phyloP scores from a whole-genome alignment of 768 basidiomycete genomes.

The Boletus fagicola region DNA sequence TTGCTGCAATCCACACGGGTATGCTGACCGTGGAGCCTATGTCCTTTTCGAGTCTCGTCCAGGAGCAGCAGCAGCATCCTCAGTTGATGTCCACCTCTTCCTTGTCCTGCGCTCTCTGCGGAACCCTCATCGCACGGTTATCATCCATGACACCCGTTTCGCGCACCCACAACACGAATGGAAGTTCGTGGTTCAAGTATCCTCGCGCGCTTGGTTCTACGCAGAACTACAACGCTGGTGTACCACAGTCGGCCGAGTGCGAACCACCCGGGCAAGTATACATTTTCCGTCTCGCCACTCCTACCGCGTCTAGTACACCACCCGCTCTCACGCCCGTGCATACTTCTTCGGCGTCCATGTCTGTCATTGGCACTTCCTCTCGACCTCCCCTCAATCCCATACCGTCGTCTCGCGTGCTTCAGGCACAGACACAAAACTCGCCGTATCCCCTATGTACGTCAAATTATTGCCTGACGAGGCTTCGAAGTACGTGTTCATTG shows the following conservation, averaged over 20 bases:
- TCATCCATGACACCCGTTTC: conserved; percentile 29
- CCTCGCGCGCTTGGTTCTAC: conserved; percentile 38
- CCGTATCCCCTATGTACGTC: conserved; percentile 72
- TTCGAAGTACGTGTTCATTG: conserved; percentile 84
- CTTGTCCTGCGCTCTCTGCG: conserved; percentile 80
- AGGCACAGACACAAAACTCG: conserved; percentile 23
- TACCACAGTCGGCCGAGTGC: conserved; percentile 33
- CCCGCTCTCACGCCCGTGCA: conserved; percentile 22
- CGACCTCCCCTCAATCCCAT: conserved; percentile 26
- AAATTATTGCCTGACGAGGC: conserved; percentile 82
- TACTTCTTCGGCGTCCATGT: conserved; percentile 32
- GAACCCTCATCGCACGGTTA: conserved; percentile 49
- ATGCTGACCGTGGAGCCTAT: conserved; percentile 89
- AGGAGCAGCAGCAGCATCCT: conserved; percentile 47
- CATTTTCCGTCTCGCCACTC: conserved; percentile 60
- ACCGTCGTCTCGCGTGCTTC: conserved; percentile 43
- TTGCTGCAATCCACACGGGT: conserved; percentile 80
- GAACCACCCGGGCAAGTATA: conserved; percentile 49
- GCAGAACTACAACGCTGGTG: conserved; percentile 15
- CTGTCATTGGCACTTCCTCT: conserved; percentile 29
- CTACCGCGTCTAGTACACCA: conserved; percentile 26
- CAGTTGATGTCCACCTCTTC: conserved; percentile 43
- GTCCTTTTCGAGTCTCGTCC: conserved; percentile 55
- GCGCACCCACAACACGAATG: conserved; percentile 43
- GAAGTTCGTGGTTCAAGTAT: conserved; percentile 60